Evolutionary conservation across 2,329 filamentous ascomycete species (phyloP).

Genomic region (Colletotrichum echinochloae): DNA sequence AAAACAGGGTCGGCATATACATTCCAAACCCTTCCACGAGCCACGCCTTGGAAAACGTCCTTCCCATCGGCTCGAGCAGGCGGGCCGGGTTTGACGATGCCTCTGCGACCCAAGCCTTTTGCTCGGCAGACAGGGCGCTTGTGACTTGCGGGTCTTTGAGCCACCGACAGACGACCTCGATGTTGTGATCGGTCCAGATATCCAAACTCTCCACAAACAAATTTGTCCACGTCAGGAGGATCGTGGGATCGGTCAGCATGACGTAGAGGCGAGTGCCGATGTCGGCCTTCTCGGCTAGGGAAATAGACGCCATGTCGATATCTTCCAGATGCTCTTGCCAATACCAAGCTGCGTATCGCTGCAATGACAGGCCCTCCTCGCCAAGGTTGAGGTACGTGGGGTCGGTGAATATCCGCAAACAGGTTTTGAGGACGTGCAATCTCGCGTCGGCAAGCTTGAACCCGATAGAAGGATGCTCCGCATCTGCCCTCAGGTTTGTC

Average conservation of each 20-base stretch:
- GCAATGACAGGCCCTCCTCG: slow-evolving; percentile 41
- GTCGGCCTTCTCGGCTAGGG: slow-evolving; percentile 47
- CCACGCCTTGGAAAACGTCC: slow-evolving; percentile 55
- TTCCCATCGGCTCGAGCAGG: slow-evolving; percentile 54
- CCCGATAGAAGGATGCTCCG: slow-evolving; percentile 46
- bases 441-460: slow-evolving; percentile 52
- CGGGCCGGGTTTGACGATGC: slow-evolving; percentile 45
- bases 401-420: slow-evolving; percentile 55
- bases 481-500: slow-evolving; percentile 36
- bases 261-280: slow-evolving; percentile 50
- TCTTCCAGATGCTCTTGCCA: slow-evolving; percentile 57
- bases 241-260: slow-evolving; percentile 53
- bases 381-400: slow-evolving; percentile 34
- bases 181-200: slow-evolving; percentile 55
- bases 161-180: slow-evolving; percentile 52
- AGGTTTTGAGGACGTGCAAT: slow-evolving; percentile 53
- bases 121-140: slow-evolving; percentile 46
- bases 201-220: slow-evolving; percentile 57
- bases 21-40: slow-evolving; percentile 49
- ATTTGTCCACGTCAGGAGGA: slow-evolving; percentile 55
- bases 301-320: slow-evolving; percentile 48
- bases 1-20: slow-evolving; percentile 56
- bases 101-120: slow-evolving; percentile 48
- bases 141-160: slow-evolving; percentile 51
- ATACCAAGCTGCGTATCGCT: slow-evolving; percentile 57